phyloP scores from a whole-genome alignment of 176 grass and related monocot species.

The Oryza australiensis region DNA sequence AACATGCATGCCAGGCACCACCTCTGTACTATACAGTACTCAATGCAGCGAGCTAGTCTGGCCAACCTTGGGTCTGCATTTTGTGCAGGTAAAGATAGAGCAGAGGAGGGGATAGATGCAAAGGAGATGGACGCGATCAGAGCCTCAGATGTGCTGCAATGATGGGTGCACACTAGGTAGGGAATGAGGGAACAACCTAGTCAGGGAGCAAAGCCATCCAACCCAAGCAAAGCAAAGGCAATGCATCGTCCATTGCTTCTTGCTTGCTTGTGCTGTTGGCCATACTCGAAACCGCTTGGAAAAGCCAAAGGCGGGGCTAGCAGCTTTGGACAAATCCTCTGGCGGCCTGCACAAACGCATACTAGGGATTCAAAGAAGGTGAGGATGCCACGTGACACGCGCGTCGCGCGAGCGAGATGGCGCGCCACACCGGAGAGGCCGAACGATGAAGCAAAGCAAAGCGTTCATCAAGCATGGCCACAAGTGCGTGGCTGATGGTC shows the following conservation, averaged over 20 bases:
- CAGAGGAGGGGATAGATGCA: neutral
- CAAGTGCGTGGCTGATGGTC: neutral
- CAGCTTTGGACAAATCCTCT: neutral
- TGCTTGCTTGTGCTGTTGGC: neutral
- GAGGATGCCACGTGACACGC: constrained; percentile 24
- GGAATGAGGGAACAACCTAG: constrained; percentile 43
- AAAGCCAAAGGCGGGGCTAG: neutral
- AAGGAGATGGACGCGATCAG: neutral
- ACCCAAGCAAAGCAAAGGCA: neutral
- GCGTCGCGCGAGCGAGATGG: neutral
- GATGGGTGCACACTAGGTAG: neutral
- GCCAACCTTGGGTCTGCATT: neutral
- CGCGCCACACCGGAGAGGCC: neutral
- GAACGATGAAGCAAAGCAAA: neutral
- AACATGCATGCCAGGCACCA: neutral
- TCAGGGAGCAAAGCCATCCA: constrained; percentile 7
- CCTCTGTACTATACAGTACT: too few relatives aligned
- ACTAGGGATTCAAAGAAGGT: too few relatives aligned
- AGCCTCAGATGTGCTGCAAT: neutral
- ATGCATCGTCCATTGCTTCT: neutral
- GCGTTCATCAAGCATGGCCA: neutral
- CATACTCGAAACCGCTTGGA: neutral
- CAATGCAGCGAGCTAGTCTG: too few relatives aligned
- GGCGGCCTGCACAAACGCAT: too few relatives aligned
- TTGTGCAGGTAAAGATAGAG: neutral